Base-by-base conservation (phyloP, 2,329 filamentous ascomycete species). In the Elsinoe necatrix region DNA sequence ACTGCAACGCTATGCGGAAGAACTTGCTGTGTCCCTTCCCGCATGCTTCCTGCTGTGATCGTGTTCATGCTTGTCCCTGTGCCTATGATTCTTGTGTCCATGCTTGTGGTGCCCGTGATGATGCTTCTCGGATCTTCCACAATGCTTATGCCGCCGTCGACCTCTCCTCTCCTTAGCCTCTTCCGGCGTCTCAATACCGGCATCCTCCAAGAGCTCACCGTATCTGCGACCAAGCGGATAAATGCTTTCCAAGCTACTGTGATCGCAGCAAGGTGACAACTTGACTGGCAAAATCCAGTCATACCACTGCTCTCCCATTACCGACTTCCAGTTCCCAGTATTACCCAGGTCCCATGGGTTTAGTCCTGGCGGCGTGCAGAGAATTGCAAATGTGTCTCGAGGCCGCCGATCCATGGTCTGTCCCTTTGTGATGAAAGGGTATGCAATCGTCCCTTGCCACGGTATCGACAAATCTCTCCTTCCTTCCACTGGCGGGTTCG, bases 261-360 rank as follows among this genome's bases (percentile, higher is more conserved):
- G 86, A 55, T 80, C 79, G 52, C 79, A 79, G 68, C 87, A 92
- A 0, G 92, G 92, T 3, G 87, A 89, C 58, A 80, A 77, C 57
- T 77, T 81, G 31, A 95, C 68, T 0, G 92, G 92, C 1, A 95
- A 71, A 11, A 95, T 66, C 91, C 91, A 97, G 59, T 95, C 87
- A 12, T 85, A 59, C 1, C 83, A 61, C 18, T 73, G 80, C 47
- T 79, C 72, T 0, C 92, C 92, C 84, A 98, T 89, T 21, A 96
- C 81, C 12, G 85, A 80, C 61, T 82, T 81, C 72, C 90, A 85
- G 66, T 97, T 97, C 25, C 76, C 72, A 60, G 80, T 76, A 27
- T 69, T 73, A 1, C 87, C 88, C 0, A 93, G 73, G 63, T 95
- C 82, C 84, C 89, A 98, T 0, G 89, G 89, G 63, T 95, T 95